Evolutionary conservation across 1,139 yeast genomes (phyloP).

Genomic region (Zygotorulaspora mrakii): DNA sequence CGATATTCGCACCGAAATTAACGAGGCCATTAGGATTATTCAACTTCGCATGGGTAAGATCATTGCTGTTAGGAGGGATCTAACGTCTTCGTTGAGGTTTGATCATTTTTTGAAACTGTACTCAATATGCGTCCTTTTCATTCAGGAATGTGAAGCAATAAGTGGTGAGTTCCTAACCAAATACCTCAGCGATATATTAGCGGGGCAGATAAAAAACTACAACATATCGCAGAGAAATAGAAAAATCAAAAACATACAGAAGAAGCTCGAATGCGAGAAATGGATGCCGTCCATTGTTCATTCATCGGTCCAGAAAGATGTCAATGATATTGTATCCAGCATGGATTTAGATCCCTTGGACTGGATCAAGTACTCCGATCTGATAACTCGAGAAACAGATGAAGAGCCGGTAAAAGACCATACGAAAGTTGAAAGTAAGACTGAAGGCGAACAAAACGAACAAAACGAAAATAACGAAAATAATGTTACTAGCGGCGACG

Average conservation of each 20-base stretch:
- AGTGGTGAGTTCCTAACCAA: conserved; percentile 67
- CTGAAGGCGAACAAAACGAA: background rate
- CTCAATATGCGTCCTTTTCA: conserved; percentile 62
- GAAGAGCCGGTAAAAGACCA: too few species aligned
- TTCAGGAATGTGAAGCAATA: conserved; percentile 79
- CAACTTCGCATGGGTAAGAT: conserved; percentile 78
- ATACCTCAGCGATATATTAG: conserved; percentile 61
- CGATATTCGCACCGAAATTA: conserved; percentile 54
- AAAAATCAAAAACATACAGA: conserved; percentile 43
- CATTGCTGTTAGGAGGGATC: conserved; percentile 71
- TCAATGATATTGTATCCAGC: conserved; percentile 55
- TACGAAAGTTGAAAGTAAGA: conserved; percentile 3
- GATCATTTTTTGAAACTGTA: conserved; percentile 62
- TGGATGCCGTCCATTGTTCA: conserved; percentile 74
- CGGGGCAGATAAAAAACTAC: conserved; percentile 63
- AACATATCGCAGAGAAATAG: conserved; percentile 55
- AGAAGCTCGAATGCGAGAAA: conserved; percentile 58
- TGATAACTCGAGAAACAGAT: conserved; percentile 21
- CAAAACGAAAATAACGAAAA: conserved; percentile 1
- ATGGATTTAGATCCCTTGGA: conserved; percentile 46
- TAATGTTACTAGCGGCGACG: conserved; percentile 1
- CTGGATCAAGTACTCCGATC: conserved; percentile 48
- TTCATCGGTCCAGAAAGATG: conserved; percentile 45
- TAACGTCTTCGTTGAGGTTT: conserved; percentile 54
- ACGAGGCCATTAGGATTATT: conserved; percentile 64